These are phyloP conservation scores for Termitomyces sp. DNA, from an alignment of 768 basidiomycete species.

Conservation along the genomic window DNA sequence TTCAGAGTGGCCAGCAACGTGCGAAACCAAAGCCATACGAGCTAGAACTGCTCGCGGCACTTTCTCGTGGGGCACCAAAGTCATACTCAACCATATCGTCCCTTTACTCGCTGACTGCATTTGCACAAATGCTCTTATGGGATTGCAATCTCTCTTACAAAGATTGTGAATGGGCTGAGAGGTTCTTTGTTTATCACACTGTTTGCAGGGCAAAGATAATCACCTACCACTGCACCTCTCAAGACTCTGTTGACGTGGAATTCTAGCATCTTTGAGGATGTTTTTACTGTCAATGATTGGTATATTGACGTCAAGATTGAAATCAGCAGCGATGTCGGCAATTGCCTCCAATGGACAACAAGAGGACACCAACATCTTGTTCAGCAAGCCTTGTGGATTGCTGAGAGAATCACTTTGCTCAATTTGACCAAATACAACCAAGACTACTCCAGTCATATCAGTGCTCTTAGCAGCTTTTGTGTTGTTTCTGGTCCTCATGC, in stretches of 20 bases:
- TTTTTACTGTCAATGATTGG: slow-evolving; percentile 6
- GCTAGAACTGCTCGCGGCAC: slow-evolving; percentile 14
- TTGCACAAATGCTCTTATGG: slow-evolving; percentile 7
- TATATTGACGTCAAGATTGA: slow-evolving; percentile 18
- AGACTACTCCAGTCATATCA: slow-evolving; percentile 12
- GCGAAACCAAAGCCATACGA: slow-evolving; percentile 15
- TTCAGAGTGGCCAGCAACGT: slow-evolving; percentile 21
- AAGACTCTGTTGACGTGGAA: background rate
- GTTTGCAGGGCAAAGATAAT: slow-evolving; percentile 20
- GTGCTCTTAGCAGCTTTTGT: slow-evolving; percentile 6
- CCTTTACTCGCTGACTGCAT: slow-evolving; percentile 9
- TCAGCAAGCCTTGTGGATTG: background rate
- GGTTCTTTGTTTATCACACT: slow-evolving; percentile 22
- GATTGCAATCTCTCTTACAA: background rate
- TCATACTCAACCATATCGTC: slow-evolving; percentile 8
- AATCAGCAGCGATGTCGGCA: slow-evolving; percentile 1
- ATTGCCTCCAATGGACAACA: slow-evolving; percentile 14
- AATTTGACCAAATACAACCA: slow-evolving; percentile 4
- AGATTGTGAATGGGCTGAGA: slow-evolving; percentile 12
- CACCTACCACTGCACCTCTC: slow-evolving; percentile 7
- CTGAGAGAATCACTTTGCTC: background rate
- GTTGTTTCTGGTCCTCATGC: slow-evolving; percentile 6
- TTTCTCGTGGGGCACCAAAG: slow-evolving; percentile 13
- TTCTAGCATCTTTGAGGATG: background rate
- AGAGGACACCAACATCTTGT: background rate